Percentiles rank a stretch among this genome's conserved stretches.
These are phyloP conservation scores for Diaporthe destruens DNA, from an alignment of 2,329 filamentous ascomycete genomes.

Conservation along the genomic window DNA sequence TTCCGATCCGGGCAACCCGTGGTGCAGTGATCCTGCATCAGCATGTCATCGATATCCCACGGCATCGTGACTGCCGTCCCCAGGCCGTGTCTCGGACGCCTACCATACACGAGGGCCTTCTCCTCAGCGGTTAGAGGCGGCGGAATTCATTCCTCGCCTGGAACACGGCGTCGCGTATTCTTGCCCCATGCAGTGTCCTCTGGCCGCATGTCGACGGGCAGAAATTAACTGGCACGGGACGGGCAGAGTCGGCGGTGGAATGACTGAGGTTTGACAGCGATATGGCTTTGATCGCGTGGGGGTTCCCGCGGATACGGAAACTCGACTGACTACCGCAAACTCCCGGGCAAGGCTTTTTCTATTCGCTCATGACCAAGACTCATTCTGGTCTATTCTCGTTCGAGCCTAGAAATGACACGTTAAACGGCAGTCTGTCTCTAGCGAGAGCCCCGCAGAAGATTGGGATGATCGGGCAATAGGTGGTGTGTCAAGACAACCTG, in stretches of 20 bases:
- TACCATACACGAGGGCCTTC: too few species aligned
- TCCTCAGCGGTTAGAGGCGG: background rate
- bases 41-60: background rate
- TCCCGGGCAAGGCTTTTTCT: background rate
- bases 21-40: background rate
- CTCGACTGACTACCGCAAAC: background rate
- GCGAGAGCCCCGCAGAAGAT: too few species aligned
- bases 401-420: background rate
- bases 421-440: background rate
- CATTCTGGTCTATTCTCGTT: background rate
- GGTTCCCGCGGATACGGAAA: background rate
- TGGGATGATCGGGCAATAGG: background rate
- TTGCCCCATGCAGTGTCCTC: background rate
- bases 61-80: background rate
- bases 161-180: background rate
- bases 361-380: too few species aligned
- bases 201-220: background rate
- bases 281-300: too few species aligned
- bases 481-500: background rate
- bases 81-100: background rate
- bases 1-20: background rate
- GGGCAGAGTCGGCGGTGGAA: too few species aligned
- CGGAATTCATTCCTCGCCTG: conserved; percentile 7
- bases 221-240: background rate
- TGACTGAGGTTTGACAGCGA: too few species aligned